Evolutionary conservation across 129 eudicot species (phyloP).

Genomic region (Scalesia atractyloides): DNA sequence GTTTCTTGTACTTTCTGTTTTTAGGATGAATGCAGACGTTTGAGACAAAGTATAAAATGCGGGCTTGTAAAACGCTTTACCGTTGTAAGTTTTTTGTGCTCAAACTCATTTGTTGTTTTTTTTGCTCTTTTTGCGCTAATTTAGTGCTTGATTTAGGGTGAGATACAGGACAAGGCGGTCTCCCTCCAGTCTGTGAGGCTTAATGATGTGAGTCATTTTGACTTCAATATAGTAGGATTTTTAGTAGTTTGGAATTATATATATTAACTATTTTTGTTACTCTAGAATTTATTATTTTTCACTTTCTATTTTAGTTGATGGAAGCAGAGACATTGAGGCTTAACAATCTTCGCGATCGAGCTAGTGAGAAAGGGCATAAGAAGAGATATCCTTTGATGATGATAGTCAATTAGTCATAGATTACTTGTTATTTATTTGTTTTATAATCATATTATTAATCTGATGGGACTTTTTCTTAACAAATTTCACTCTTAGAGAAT

Average conservation of each 20-base stretch:
- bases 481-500: slow-evolving; percentile 74
- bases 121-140: background rate
- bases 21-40: slow-evolving; percentile 89
- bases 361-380: slow-evolving; percentile 82
- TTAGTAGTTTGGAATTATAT: background rate
- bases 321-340: slow-evolving; percentile 74
- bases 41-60: slow-evolving; percentile 77
- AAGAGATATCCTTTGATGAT: slow-evolving; percentile 73
- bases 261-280: background rate
- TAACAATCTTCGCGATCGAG: slow-evolving; percentile 78
- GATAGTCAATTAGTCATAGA: slow-evolving; percentile 1
- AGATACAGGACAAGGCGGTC: slow-evolving; percentile 72
- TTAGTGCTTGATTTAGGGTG: slow-evolving; percentile 58
- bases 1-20: slow-evolving; percentile 10
- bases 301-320: slow-evolving; percentile 49
- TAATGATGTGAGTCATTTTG: slow-evolving; percentile 59
- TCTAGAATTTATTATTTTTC: slow-evolving; percentile 8
- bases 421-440: background rate
- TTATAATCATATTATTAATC: background rate
- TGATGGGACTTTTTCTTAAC: slow-evolving; percentile 48
- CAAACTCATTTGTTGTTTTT: slow-evolving; percentile 2
- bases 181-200: slow-evolving; percentile 68
- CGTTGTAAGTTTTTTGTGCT: slow-evolving; percentile 57
- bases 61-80: slow-evolving; percentile 80
- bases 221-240: slow-evolving; percentile 7